phyloP scores from a whole-genome alignment of 2,329 filamentous ascomycete species.

The Neofusicoccum sp. region DNA sequence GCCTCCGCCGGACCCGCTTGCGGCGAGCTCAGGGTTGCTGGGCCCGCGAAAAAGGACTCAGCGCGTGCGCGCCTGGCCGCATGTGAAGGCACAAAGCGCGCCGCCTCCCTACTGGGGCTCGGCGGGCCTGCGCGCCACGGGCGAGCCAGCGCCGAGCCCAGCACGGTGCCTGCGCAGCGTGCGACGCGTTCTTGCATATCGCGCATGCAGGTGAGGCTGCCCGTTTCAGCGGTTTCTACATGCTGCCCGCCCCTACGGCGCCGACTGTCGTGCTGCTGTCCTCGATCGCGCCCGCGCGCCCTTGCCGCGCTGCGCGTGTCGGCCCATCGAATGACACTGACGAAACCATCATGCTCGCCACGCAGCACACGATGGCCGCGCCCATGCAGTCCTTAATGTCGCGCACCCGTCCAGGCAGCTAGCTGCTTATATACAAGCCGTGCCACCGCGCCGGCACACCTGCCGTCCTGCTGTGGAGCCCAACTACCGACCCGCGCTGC shows the following conservation, averaged over 20 bases:
- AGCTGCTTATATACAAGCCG: background rate
- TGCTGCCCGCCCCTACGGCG: background rate
- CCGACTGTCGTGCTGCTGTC: background rate
- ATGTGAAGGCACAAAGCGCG: constrained; percentile 16
- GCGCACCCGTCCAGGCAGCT: background rate
- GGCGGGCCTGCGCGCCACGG: background rate
- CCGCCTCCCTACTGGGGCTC: constrained; percentile 8
- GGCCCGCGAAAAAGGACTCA: background rate
- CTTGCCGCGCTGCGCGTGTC: background rate
- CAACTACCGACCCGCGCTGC: background rate
- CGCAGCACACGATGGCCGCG: background rate
- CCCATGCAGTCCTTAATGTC: constrained; percentile 16
- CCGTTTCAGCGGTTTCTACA: constrained; percentile 4
- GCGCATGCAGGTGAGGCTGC: constrained; percentile 12
- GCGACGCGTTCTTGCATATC: constrained; percentile 1
- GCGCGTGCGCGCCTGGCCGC: background rate
- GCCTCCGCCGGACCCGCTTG: constrained; percentile 15
- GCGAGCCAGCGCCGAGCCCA: background rate
- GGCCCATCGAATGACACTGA: constrained; percentile 15
- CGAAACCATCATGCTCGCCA: background rate
- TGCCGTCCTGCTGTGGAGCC: background rate
- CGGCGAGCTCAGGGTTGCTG: background rate
- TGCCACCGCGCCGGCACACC: background rate
- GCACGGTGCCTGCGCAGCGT: background rate
- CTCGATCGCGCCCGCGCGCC: background rate